phyloP scores from a whole-genome alignment of 306 rosid genomes.

The Fagus sylvatica region DNA sequence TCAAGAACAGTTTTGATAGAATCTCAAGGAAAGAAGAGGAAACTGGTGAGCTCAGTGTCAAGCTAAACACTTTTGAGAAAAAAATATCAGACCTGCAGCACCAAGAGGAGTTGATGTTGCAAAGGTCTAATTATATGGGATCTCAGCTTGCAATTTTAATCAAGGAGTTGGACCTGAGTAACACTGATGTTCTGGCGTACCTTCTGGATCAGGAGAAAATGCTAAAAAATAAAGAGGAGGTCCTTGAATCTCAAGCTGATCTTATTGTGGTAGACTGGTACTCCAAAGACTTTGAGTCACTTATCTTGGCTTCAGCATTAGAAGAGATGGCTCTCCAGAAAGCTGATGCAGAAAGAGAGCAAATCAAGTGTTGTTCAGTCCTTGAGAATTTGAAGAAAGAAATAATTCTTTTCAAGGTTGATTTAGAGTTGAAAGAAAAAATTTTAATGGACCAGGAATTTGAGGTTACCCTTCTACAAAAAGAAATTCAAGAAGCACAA shows the following conservation, averaged over 20 bases:
- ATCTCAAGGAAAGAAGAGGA: slow-evolving; percentile 75
- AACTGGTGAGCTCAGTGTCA: slow-evolving; percentile 59
- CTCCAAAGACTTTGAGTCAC: slow-evolving; percentile 67
- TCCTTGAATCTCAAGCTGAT: slow-evolving; percentile 59
- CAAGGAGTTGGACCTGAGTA: slow-evolving; percentile 70
- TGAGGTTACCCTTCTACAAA: slow-evolving; percentile 45
- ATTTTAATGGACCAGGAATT: slow-evolving; percentile 49
- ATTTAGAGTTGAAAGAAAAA: slow-evolving; percentile 42
- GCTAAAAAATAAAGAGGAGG: slow-evolving; percentile 49
- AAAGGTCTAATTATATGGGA: slow-evolving; percentile 80
- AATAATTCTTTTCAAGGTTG: slow-evolving; percentile 51
- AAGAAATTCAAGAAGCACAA: slow-evolving; percentile 39
- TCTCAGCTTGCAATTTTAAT: slow-evolving; percentile 70
- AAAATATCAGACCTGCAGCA: slow-evolving; percentile 69
- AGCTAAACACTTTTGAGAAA: slow-evolving; percentile 60
- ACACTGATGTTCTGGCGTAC: slow-evolving; percentile 42
- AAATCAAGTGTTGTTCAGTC: slow-evolving; percentile 26
- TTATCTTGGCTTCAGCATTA: slow-evolving; percentile 54
- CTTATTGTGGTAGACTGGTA: slow-evolving; percentile 51
- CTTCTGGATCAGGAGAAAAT: slow-evolving; percentile 64
- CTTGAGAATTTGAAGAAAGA: slow-evolving; percentile 61
- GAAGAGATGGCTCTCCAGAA: slow-evolving; percentile 40
- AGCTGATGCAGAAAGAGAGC: slow-evolving; percentile 50
- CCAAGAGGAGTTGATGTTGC: slow-evolving; percentile 83
- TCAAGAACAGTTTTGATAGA: slow-evolving; percentile 72